Conservation (phyloP, 768 basidiomycete species). For the Leccinum boreale region DNA sequence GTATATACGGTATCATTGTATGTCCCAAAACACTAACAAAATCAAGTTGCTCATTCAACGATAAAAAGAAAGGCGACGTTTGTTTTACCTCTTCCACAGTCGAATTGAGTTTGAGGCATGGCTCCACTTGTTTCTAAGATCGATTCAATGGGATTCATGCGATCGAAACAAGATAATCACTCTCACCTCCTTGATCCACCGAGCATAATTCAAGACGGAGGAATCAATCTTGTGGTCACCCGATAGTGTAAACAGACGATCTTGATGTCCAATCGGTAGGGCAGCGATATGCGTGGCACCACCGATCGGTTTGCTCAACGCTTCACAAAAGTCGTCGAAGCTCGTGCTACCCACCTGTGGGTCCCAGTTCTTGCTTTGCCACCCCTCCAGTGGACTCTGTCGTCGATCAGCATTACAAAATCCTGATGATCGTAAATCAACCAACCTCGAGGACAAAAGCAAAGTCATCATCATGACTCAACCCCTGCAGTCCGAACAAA, state of each 20-base stretch:
- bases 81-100: constrained; percentile 50
- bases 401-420: not conserved
- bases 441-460: constrained; percentile 62
- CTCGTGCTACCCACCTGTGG: constrained; percentile 55
- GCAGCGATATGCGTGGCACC: constrained; percentile 30
- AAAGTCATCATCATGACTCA: constrained; percentile 78
- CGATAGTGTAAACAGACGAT: constrained; percentile 45
- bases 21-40: constrained; percentile 79
- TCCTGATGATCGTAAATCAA: constrained; percentile 16
- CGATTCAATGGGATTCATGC: not conserved
- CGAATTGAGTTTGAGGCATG: constrained; percentile 46
- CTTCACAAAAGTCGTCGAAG: constrained; percentile 69
- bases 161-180: not conserved
- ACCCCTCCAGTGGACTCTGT: constrained; percentile 60
- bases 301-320: constrained; percentile 46
- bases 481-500: constrained; percentile 68
- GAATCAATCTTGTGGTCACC: constrained; percentile 52
- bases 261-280: constrained; percentile 47
- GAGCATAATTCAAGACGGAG: constrained; percentile 68
- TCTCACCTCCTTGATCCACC: constrained; percentile 68
- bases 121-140: constrained; percentile 49
- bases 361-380: constrained; percentile 91
- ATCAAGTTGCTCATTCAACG: not conserved
- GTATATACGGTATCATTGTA: constrained; percentile 65
- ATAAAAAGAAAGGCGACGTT: not conserved